These are phyloP conservation scores for Aspergillus luchuensis DNA, from an alignment of 2,329 filamentous ascomycete genomes.

Conservation along the genomic window DNA sequence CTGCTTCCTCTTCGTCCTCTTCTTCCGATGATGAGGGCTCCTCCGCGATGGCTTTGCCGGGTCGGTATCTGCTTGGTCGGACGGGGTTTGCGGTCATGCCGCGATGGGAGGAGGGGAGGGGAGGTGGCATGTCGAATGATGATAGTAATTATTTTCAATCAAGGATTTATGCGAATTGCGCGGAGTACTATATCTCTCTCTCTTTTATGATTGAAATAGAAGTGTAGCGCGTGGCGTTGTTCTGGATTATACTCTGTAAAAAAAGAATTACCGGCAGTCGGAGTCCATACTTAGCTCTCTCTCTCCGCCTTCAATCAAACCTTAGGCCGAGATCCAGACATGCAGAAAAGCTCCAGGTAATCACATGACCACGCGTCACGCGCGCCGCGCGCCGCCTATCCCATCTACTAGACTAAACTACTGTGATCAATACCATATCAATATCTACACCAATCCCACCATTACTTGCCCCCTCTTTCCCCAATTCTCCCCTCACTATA, in stretches of 20 bases:
- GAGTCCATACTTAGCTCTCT: too few species aligned
- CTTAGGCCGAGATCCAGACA: too few species aligned
- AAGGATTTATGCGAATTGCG: too few species aligned
- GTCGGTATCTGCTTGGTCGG: slow-evolving; percentile 77
- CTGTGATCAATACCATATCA: neutral
- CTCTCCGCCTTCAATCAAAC: too few species aligned
- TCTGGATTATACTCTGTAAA: too few species aligned
- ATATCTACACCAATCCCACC: neutral
- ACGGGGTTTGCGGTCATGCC: slow-evolving; percentile 92
- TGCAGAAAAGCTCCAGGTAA: too few species aligned
- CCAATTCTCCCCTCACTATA: too few species aligned
- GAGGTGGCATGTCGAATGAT: slow-evolving; percentile 43
- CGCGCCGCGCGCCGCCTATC: slow-evolving; percentile 8
- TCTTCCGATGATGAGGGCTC: slow-evolving; percentile 52
- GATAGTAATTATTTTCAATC: too few species aligned
- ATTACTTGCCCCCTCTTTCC: neutral
- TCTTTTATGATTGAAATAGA: neutral
- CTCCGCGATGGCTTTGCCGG: slow-evolving; percentile 70
- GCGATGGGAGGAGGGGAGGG: slow-evolving; percentile 45
- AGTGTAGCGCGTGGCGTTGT: neutral
- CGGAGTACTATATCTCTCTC: too few species aligned
- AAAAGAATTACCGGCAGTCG: too few species aligned
- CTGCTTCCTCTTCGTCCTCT: slow-evolving; percentile 55
- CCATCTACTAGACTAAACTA: neutral
- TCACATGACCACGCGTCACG: slow-evolving; percentile 26